These are phyloP conservation scores for Saccharomycopsis vini DNA, from an alignment of 805 yeast genomes.

Conservation along the genomic window DNA sequence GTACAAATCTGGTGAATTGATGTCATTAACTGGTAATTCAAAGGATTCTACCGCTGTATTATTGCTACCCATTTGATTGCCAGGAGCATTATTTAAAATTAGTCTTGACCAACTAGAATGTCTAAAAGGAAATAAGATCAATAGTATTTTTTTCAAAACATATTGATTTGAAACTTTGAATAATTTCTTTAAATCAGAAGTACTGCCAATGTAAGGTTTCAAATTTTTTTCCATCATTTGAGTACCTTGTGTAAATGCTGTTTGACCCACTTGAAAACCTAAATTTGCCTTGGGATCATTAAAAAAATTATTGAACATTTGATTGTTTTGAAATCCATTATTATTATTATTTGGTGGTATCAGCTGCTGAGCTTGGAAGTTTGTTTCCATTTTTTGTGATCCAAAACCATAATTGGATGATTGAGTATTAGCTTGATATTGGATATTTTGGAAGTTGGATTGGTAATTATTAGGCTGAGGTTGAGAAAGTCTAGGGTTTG, in stretches of 20 bases:
- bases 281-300: conserved; percentile 73
- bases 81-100: conserved; percentile 29
- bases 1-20: conserved; percentile 93
- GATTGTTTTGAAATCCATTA: neutral
- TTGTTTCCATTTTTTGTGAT: too few species aligned
- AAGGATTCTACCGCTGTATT: conserved; percentile 29
- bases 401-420: too few species aligned
- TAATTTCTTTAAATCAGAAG: conserved; percentile 63
- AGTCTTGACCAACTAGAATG: conserved; percentile 76
- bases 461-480: too few species aligned
- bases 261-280: conserved; percentile 83
- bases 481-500: too few species aligned
- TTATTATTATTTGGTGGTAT: too few species aligned
- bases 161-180: conserved; percentile 88
- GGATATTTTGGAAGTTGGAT: too few species aligned
- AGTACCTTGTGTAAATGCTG: conserved; percentile 74
- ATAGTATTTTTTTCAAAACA: conserved; percentile 61
- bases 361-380: too few species aligned
- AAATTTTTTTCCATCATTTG: conserved; percentile 70
- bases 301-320: conserved; percentile 35
- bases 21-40: conserved; percentile 76
- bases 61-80: conserved; percentile 2
- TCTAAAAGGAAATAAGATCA: conserved; percentile 79
- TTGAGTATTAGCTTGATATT: too few species aligned
- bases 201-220: conserved; percentile 31